Evolutionary conservation across 768 basidiomycete species (phyloP).

Genomic region (Glaciozyma martinii): DNA sequence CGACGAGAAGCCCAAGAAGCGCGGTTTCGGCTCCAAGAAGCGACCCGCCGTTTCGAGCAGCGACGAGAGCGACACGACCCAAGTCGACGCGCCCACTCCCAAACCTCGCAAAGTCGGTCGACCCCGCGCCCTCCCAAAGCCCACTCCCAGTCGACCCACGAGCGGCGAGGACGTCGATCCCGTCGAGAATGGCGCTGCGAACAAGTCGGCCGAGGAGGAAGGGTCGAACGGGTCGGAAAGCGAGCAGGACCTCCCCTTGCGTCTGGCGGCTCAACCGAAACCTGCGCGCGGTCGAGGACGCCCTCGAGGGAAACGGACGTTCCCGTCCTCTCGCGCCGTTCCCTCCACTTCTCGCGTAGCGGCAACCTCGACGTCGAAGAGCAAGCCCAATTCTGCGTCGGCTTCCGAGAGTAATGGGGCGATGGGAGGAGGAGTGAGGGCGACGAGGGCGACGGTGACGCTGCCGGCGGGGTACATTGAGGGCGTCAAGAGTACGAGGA

Average conservation of each 20-base stretch:
- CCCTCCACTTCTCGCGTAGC: not conserved
- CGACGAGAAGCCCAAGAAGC: no score
- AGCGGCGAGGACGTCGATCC: no score
- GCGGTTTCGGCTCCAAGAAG: no score
- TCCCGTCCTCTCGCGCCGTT: not conserved
- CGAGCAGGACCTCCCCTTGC: not conserved
- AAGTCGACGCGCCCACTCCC: no score
- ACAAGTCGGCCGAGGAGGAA: not conserved
- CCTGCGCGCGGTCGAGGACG: not conserved
- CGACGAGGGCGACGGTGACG: slow-evolving; percentile 18
- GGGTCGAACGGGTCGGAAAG: not conserved
- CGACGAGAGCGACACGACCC: no score
- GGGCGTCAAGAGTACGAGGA: slow-evolving; percentile 15
- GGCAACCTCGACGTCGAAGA: not conserved
- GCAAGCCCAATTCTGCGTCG: not conserved
- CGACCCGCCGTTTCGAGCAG: no score
- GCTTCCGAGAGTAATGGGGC: not conserved
- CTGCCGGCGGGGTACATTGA: slow-evolving; percentile 16
- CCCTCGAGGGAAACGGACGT: not conserved
- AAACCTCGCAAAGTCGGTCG: no score
- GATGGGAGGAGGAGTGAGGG: not conserved
- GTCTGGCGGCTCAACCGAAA: not conserved
- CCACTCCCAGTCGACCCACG: no score
- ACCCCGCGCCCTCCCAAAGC: no score
- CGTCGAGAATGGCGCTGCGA: no score